phyloP scores from a whole-genome alignment of 2,329 filamentous ascomycete genomes.

The Lanzia echinophila region DNA sequence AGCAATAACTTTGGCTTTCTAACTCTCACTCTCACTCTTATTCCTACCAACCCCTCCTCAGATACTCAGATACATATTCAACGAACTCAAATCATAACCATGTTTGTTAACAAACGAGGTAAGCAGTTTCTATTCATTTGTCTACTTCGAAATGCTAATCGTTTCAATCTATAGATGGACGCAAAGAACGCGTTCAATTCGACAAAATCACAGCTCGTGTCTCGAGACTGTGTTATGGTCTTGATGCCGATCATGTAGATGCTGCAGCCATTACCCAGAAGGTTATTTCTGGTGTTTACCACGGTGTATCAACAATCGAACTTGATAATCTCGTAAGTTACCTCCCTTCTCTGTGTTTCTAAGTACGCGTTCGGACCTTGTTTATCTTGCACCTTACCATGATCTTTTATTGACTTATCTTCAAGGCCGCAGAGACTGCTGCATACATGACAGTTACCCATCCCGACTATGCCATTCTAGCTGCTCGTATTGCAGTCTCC shows the following conservation, averaged over 20 bases:
- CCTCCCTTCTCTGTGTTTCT: too few species aligned
- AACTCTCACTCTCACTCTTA: neutral
- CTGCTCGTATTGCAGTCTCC: constrained; percentile 95
- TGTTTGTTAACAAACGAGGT: constrained; percentile 34
- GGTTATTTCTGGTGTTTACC: constrained; percentile 98
- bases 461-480: constrained; percentile 97
- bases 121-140: constrained; percentile 17
- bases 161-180: constrained; percentile 62
- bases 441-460: constrained; percentile 99
- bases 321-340: constrained; percentile 85
- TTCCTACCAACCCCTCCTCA: constrained; percentile 12
- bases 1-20: neutral
- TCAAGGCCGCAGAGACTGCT: constrained; percentile 91
- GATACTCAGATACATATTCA: constrained; percentile 8
- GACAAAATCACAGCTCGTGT: constrained; percentile 99
- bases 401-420: constrained; percentile 18
- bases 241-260: constrained; percentile 93
- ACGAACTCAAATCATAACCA: constrained; percentile 19
- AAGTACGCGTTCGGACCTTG: constrained; percentile 12
- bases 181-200: constrained; percentile 99
- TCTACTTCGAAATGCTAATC: neutral
- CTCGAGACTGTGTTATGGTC: constrained; percentile 92
- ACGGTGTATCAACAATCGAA: constrained; percentile 93
- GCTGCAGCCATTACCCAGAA: constrained; percentile 98
- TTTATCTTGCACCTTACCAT: neutral